Conservation (phyloP, 2,329 filamentous ascomycete genomes). For the Colletotrichum truncatum region DNA sequence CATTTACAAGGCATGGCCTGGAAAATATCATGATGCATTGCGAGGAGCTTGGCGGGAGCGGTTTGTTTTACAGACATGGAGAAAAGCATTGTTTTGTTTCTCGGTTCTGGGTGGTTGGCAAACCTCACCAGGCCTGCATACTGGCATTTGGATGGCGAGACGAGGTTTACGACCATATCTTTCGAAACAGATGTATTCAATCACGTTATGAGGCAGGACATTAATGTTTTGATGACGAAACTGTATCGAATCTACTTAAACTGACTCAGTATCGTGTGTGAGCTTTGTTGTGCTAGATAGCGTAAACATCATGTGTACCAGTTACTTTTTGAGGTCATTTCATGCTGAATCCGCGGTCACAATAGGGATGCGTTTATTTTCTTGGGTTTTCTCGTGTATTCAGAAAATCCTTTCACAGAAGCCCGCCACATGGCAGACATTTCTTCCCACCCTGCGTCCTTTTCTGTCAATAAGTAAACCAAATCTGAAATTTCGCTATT, state of each 20-base stretch:
- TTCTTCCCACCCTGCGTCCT: too few species aligned
- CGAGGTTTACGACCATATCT: constrained; percentile 4
- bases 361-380: too few species aligned
- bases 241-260: neutral
- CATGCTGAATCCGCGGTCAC: too few species aligned
- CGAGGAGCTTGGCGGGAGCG: constrained; percentile 25
- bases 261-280: neutral
- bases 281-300: too few species aligned
- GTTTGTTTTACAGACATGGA: neutral
- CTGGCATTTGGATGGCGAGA: constrained; percentile 15
- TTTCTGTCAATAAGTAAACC: too few species aligned
- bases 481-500: too few species aligned
- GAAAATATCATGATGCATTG: constrained; percentile 30
- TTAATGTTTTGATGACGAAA: neutral
- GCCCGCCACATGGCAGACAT: too few species aligned
- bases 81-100: neutral
- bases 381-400: too few species aligned
- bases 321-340: too few species aligned
- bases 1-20: constrained; percentile 29
- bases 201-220: neutral
- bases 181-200: neutral
- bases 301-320: too few species aligned
- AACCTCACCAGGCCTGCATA: neutral
- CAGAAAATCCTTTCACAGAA: too few species aligned
- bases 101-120: neutral